Evolutionary conservation across 805 yeast species (phyloP).

Genomic region (Lachancea nothofagi): DNA sequence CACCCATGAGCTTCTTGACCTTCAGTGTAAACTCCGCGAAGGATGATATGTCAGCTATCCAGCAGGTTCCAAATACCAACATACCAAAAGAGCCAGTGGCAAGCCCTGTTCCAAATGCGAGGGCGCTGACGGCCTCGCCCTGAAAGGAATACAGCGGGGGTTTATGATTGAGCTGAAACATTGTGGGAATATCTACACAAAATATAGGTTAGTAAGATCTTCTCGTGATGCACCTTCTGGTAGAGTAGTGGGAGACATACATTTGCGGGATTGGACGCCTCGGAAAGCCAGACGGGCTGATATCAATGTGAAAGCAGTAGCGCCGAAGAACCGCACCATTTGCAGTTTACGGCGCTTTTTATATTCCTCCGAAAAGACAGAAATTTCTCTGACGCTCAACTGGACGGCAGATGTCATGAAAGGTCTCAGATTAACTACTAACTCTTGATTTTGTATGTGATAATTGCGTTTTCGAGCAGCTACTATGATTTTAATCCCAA

Average conservation of each 20-base stretch:
- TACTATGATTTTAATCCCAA: not conserved
- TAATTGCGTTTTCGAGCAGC: not conserved
- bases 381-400: constrained; percentile 10
- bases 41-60: constrained; percentile 70
- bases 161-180: constrained; percentile 78
- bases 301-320: constrained; percentile 65
- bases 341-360: constrained; percentile 61
- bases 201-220: not conserved
- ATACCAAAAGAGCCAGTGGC: constrained; percentile 69
- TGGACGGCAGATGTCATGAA: not conserved
- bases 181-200: constrained; percentile 50
- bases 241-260: constrained; percentile 28
- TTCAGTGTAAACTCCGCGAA: constrained; percentile 66
- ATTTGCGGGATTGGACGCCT: constrained; percentile 68
- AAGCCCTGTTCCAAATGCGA: constrained; percentile 70
- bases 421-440: too few relatives aligned
- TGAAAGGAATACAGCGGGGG: constrained; percentile 81
- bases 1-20: constrained; percentile 69
- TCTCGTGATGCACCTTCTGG: not conserved
- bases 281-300: constrained; percentile 71
- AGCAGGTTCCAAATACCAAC: constrained; percentile 67
- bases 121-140: constrained; percentile 80
- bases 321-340: constrained; percentile 64
- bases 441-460: too few relatives aligned
- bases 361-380: constrained; percentile 36